Conservation (phyloP, 2,329 filamentous ascomycete species). For the Cryphonectria japonica region DNA sequence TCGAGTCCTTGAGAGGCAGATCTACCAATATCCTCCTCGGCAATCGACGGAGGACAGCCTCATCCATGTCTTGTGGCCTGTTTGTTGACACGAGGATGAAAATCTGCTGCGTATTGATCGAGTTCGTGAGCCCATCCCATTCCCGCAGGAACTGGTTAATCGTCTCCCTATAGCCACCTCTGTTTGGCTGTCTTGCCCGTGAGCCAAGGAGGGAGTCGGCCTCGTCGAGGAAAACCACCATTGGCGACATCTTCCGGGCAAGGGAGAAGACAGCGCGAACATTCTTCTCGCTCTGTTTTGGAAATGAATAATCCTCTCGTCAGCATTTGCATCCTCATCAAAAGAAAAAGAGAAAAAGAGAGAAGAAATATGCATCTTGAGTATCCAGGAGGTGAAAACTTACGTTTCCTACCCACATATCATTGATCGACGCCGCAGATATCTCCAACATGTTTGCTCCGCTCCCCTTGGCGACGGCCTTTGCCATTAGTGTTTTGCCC, state of each 20-base stretch:
- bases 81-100: conserved; percentile 99
- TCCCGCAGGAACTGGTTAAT: conserved; percentile 97
- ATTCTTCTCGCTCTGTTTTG: conserved; percentile 74
- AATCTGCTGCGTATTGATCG: conserved; percentile 61
- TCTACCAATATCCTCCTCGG: conserved; percentile 76
- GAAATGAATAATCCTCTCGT: neutral
- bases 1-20: conserved; percentile 64
- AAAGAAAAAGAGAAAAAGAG: too few species aligned
- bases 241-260: conserved; percentile 87
- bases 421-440: conserved; percentile 87
- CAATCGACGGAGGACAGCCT: conserved; percentile 77
- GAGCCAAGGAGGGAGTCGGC: conserved; percentile 90
- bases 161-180: conserved; percentile 79
- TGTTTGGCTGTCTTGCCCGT: conserved; percentile 66
- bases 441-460: conserved; percentile 81
- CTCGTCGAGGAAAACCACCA: conserved; percentile 96
- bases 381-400: neutral
- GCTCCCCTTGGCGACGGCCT: conserved; percentile 70
- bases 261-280: conserved; percentile 89
- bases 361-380: neutral
- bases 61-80: conserved; percentile 90
- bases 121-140: conserved; percentile 87
- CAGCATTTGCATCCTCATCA: neutral
- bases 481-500: conserved; percentile 71
- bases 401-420: conserved; percentile 92